These are phyloP conservation scores for Suhomyces chickasaworum DNA, from an alignment of 1,139 yeast species.

Conservation along the genomic window DNA sequence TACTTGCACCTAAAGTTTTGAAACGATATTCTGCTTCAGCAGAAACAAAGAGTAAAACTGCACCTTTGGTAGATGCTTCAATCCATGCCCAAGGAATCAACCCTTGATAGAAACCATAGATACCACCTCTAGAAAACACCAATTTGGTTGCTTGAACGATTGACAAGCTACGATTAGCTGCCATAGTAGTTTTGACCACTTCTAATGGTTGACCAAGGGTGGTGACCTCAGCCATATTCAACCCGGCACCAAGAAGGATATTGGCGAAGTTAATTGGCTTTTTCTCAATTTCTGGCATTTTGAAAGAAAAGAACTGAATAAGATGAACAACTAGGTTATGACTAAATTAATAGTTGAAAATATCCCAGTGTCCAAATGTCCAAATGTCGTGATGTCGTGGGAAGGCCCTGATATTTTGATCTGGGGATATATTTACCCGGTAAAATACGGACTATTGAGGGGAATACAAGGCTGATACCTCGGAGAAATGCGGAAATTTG, in stretches of 20 bases:
- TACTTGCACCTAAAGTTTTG: slow-evolving; percentile 62
- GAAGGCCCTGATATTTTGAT: slow-evolving; percentile 1
- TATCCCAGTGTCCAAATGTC: slow-evolving; percentile 1
- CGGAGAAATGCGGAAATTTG: background rate
- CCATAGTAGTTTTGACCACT: slow-evolving; percentile 96
- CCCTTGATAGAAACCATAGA: slow-evolving; percentile 92
- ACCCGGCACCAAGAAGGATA: slow-evolving; percentile 89
- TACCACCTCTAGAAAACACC: slow-evolving; percentile 93
- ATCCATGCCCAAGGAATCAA: slow-evolving; percentile 99
- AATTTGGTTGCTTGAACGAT: slow-evolving; percentile 67
- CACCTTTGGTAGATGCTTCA: slow-evolving; percentile 99
- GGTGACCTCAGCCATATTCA: slow-evolving; percentile 90
- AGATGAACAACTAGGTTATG: background rate
- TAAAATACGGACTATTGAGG: background rate
- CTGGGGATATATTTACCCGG: slow-evolving; percentile 2
- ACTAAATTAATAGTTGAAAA: background rate
- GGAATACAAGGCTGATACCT: background rate
- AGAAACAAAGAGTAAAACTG: slow-evolving; percentile 90
- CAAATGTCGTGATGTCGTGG: slow-evolving; percentile 7
- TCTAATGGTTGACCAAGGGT: slow-evolving; percentile 96
- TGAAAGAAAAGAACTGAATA: background rate
- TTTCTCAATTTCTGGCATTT: slow-evolving; percentile 51
- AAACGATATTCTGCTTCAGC: slow-evolving; percentile 87
- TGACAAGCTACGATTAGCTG: slow-evolving; percentile 81
- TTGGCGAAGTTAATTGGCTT: slow-evolving; percentile 89